Evolutionary conservation across 306 rosid genomes (phyloP), one percentile per base, ranked within the genome.

Genomic region (Quercus gilva): DNA sequence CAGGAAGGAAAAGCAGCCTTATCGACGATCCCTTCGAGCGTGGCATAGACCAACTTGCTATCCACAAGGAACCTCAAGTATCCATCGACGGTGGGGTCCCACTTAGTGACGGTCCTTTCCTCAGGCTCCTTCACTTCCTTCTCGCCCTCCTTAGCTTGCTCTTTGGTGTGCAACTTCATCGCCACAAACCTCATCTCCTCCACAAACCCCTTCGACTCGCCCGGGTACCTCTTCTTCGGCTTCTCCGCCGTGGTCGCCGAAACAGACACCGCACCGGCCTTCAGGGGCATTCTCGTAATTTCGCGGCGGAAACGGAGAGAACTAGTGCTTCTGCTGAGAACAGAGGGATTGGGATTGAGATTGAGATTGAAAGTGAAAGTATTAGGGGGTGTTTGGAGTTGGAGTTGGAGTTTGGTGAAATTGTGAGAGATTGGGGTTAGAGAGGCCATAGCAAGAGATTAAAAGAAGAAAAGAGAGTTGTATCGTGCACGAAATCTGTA

Each of bases 161-260:
- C 99, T 67, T 69, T 93, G 1, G 99, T 91, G 18, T 96, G 99
- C 80, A 93, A 61, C 84, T 87, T 96, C 99, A 96, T 96, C 1
- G 99, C 99, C 75, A 96, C 99, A 49, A 96, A 96, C 84, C 99
- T 93, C 99, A 96, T 96, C 92, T 96, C 99, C 85, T 96, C 99
- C 82, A 96, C 99, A 41, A 96, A 93, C 71, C 99, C 99, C 82
- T 96, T 95, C 0, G 92, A 59, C 80, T 93, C 99, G 1, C 98
- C 99, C 0, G 98, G 98, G 83, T 94, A 90, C 20, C 94, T 79
- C 88, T 90, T 93, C 80, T 86, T 83, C 35, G 86, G 80, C 85
- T 78, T 91, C 92, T 93, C 97, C 2, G 96, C 92, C 76, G 92
- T 87, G 20, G 97, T 76, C 7, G 97, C 96, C 2, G 89, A 80